Percentiles rank a stretch among this genome's conserved stretches.
Conservation (phyloP, 768 basidiomycete species). For the Kwoniella sp. region DNA sequence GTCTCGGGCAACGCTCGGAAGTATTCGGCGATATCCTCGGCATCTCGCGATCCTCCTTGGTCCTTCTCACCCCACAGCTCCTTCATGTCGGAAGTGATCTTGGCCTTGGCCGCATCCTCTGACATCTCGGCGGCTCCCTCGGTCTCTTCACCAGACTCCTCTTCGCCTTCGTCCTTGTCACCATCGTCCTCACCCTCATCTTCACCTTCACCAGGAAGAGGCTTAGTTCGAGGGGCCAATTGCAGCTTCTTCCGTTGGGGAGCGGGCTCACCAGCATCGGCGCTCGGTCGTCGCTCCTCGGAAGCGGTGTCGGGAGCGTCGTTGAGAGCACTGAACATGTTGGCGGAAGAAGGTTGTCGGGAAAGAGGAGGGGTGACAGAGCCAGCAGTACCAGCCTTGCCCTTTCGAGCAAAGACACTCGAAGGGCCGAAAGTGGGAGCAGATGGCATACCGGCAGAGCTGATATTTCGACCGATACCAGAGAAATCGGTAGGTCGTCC, state of each 20-base stretch:
- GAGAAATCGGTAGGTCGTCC: constrained; percentile 50
- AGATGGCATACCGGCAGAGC: constrained; percentile 59
- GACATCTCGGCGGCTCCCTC: constrained; percentile 60
- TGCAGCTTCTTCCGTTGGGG: constrained; percentile 71
- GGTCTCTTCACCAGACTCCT: constrained; percentile 58
- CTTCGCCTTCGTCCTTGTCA: constrained; percentile 54
- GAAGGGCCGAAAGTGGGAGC: constrained; percentile 80
- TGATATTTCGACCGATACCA: constrained; percentile 57
- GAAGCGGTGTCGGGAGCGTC: constrained; percentile 53
- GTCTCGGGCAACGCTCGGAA: constrained; percentile 72
- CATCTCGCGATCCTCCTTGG: constrained; percentile 60
- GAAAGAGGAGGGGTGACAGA: constrained; percentile 71
- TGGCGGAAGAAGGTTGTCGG: constrained; percentile 74
- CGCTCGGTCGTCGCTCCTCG: constrained; percentile 24
- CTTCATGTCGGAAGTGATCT: constrained; percentile 77
- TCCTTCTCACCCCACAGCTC: constrained; percentile 72
- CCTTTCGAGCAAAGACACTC: constrained; percentile 68
- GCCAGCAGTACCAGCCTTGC: constrained; percentile 63
- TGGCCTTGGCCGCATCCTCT: constrained; percentile 69
- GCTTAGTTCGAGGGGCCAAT: constrained; percentile 76
- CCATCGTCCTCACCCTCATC: constrained; percentile 39
- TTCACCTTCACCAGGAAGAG: constrained; percentile 58
- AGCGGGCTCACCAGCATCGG: constrained; percentile 60
- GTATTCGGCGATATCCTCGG: constrained; percentile 86
- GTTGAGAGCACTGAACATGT: constrained; percentile 70